Percentiles rank a stretch among this genome's conserved stretches.
Evolutionary conservation across 2,329 filamentous ascomycete species (phyloP).

Genomic region (Penicillium vulpinum): DNA sequence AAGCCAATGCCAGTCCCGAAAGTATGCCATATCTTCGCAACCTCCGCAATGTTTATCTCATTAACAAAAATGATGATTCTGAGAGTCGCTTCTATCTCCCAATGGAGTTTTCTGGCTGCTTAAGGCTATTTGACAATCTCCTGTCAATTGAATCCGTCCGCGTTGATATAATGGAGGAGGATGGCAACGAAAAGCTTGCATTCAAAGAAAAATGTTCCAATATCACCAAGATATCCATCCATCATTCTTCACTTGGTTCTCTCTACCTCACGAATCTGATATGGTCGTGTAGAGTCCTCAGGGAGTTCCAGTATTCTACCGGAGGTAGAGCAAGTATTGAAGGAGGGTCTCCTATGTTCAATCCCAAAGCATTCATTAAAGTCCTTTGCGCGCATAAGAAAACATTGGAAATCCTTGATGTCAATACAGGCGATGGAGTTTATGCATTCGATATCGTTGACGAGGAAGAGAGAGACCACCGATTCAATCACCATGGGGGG

Average conservation of each 20-base stretch:
- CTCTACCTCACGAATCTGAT: constrained; percentile 12
- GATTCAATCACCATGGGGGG: background rate
- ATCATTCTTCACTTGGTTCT: constrained; percentile 12
- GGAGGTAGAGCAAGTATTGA: constrained; percentile 12
- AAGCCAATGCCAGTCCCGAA: constrained; percentile 1
- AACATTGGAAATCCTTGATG: constrained; percentile 21
- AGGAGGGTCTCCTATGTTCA: constrained; percentile 3
- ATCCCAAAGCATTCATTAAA: constrained; percentile 19
- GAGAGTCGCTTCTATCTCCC: constrained; percentile 8
- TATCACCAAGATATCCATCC: constrained; percentile 15
- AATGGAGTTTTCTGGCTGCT: constrained; percentile 15
- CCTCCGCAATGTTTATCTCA: constrained; percentile 16
- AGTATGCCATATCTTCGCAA: constrained; percentile 14
- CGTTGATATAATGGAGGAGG: constrained; percentile 11
- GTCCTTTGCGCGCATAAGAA: constrained; percentile 14
- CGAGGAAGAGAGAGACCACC: background rate
- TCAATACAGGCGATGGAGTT: constrained; percentile 13
- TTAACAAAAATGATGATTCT: background rate
- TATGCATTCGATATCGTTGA: background rate
- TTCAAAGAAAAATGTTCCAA: constrained; percentile 13
- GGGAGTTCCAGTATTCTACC: constrained; percentile 19
- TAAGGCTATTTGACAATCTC: constrained; percentile 14
- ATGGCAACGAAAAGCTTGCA: background rate
- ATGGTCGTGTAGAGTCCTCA: constrained; percentile 15
- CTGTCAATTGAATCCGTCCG: constrained; percentile 22